These are phyloP conservation scores for Monilinia laxa DNA, from an alignment of 2,329 filamentous ascomycete genomes.

Conservation along the genomic window DNA sequence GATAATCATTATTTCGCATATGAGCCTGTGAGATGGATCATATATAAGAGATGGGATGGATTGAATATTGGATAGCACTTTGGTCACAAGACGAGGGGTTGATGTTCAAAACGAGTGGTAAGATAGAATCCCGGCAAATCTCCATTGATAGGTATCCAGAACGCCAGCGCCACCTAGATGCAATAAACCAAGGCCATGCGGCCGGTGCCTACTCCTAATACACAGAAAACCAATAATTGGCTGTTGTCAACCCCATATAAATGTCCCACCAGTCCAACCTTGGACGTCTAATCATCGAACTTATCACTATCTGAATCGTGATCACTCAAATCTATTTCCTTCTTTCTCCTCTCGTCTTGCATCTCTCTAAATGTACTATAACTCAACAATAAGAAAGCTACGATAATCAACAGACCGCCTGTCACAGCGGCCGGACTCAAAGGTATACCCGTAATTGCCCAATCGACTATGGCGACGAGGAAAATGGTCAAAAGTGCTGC, in stretches of 20 bases:
- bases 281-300: conserved; percentile 39
- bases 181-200: neutral
- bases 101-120: neutral
- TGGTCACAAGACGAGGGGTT: neutral
- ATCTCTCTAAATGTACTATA: conserved; percentile 95
- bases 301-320: conserved; percentile 47
- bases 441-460: conserved; percentile 75
- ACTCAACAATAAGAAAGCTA: conserved; percentile 81
- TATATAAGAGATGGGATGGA: neutral
- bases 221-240: neutral
- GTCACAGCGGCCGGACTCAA: conserved; percentile 72
- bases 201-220: neutral
- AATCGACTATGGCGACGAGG: conserved; percentile 89
- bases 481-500: conserved; percentile 95
- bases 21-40: neutral
- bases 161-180: conserved; percentile 15
- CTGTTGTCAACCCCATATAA: neutral
- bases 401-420: conserved; percentile 84
- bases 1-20: neutral
- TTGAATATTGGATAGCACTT: neutral
- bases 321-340: conserved; percentile 44
- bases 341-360: conserved; percentile 73
- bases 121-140: neutral
- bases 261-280: neutral
- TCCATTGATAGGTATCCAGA: conserved; percentile 6